Evolutionary conservation across 2,329 filamentous ascomycete genomes (phyloP), one percentile per base, ranked within the genome.

Genomic region (Esteya vermicola): DNA sequence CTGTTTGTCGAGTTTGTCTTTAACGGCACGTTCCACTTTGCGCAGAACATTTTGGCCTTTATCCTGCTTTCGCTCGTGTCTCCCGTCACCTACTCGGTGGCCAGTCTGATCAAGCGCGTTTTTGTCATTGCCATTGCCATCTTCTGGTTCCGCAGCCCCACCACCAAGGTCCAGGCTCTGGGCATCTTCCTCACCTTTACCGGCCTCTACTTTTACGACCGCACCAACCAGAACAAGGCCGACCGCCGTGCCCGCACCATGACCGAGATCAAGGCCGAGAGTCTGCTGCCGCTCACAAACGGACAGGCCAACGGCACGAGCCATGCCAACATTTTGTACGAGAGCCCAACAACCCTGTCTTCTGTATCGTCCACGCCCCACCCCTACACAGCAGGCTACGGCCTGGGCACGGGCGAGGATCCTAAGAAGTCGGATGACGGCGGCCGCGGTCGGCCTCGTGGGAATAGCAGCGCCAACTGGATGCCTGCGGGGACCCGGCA

Each of bases 21-120:
- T 69, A 98, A 98, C 57, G 91, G 91, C 41, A 80, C 85, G 4
- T 95, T 93, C 55, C 91, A 98, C 60, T 98, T 96, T 58, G 84
- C 77, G 14, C 91, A 98, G 54, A 95, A 93, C 54, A 93, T 98
- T 39, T 72, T 98, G 40, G 91, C 91, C 0, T 98, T 98, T 55
- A 68, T 94, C 19, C 69, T 98, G 6, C 67, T 98, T 7, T 94
- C 86, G 40, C 82, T 94, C 65, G 82, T 96, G 12, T 93, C 86
- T 0, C 91, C 91, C 0, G 91, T 98, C 28, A 96, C 91, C 0
- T 98, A 98, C 63, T 94, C 85, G 0, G 89, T 98, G 28, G 91
- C 91, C 27, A 93, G 83, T 42, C 67, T 98, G 45, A 91, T 98
- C 60, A 98, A 98, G 64, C 81, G 91, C 36, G 91, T 98, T 12